These are phyloP conservation scores for Cercospora sp. DNA, from an alignment of 2,329 filamentous ascomycete genomes.

Conservation along the genomic window DNA sequence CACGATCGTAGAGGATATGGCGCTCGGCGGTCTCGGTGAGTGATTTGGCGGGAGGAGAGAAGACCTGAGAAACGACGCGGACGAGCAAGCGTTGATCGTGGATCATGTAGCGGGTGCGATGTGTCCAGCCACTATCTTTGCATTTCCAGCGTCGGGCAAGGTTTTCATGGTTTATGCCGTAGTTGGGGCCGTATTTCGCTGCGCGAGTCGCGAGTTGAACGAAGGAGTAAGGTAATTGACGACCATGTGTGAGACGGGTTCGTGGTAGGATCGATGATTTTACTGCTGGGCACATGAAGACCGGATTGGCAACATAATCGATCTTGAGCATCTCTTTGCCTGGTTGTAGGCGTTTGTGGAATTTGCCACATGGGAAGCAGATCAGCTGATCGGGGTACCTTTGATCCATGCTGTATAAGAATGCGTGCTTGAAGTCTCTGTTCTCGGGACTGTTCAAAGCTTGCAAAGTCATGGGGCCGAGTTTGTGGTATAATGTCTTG, in stretches of 20 bases:
- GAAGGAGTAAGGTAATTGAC: conserved; percentile 59
- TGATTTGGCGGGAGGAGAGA: conserved; percentile 49
- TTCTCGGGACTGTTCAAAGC: conserved; percentile 48
- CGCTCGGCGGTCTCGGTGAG: conserved; percentile 56
- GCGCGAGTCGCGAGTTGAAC: conserved; percentile 58
- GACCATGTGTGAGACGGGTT: conserved; percentile 55
- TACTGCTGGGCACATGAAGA: conserved; percentile 58
- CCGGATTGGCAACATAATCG: conserved; percentile 55
- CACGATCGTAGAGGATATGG: conserved; percentile 58
- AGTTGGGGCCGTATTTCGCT: conserved; percentile 47
- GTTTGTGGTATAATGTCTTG: conserved; percentile 47
- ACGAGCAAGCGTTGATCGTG: conserved; percentile 56
- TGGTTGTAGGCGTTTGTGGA: conserved; percentile 55
- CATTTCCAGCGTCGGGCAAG: conserved; percentile 58
- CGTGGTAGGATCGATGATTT: conserved; percentile 54
- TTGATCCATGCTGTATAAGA: conserved; percentile 54
- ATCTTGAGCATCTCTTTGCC: conserved; percentile 57
- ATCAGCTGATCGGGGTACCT: conserved; percentile 58
- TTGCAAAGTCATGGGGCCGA: conserved; percentile 46
- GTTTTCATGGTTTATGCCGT: conserved; percentile 51
- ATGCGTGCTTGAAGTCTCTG: conserved; percentile 49
- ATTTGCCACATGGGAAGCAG: conserved; percentile 59
- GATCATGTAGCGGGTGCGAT: conserved; percentile 57
- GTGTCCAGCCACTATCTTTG: conserved; percentile 53
- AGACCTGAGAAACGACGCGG: conserved; percentile 57